Evolutionary conservation across 768 basidiomycete species (phyloP).

Genomic region (Macrolepiota dolichaula): DNA sequence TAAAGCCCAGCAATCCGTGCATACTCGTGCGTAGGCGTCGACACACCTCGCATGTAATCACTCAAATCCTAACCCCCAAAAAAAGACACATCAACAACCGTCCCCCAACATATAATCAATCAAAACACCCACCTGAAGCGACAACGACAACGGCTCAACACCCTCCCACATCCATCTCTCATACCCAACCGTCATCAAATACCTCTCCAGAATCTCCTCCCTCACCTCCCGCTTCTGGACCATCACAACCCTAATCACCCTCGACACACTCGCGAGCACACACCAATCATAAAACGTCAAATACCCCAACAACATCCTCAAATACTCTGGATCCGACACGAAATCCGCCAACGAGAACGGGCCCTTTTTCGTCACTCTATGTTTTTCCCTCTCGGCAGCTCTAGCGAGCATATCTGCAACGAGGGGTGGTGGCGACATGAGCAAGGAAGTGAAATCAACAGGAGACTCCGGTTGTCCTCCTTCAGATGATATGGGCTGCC

Average conservation of each 20-base stretch:
- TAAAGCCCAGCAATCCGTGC: conserved; percentile 55
- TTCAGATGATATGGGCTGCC: background rate
- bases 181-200: conserved; percentile 71
- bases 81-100: conserved; percentile 14
- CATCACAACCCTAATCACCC: conserved; percentile 46
- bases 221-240: conserved; percentile 47
- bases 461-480: background rate
- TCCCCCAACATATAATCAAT: background rate
- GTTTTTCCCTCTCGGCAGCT: background rate
- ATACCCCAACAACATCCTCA: conserved; percentile 53
- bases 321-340: conserved; percentile 48
- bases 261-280: conserved; percentile 52
- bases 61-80: conserved; percentile 78
- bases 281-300: conserved; percentile 76
- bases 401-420: background rate
- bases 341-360: conserved; percentile 56
- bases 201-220: conserved; percentile 68
- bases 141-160: conserved; percentile 60
- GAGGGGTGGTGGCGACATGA: conserved; percentile 4
- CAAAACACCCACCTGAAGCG: conserved; percentile 49
- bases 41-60: conserved; percentile 78
- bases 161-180: conserved; percentile 58
- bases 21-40: conserved; percentile 72
- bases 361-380: background rate
- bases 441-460: background rate